Conservation (phyloP, 352 stramenopile genomes). For the Phytopythium oedochilum region DNA sequence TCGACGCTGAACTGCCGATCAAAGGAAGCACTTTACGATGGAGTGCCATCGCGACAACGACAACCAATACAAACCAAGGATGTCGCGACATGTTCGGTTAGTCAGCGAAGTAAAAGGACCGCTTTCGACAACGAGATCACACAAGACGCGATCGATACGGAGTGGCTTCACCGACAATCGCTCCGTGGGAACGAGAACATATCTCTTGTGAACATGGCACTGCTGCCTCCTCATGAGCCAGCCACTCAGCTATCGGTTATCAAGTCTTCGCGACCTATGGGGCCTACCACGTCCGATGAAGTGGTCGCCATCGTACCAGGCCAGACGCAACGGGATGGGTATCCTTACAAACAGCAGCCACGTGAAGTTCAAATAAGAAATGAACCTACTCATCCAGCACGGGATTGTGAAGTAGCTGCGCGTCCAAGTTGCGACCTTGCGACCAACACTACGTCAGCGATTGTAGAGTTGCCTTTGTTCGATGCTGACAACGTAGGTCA, state of each 20-base stretch:
- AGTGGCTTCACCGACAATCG: background rate
- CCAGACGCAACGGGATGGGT: background rate
- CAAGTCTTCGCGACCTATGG: background rate
- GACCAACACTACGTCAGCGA: background rate
- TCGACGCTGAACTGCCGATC: background rate
- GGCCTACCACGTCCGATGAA: background rate
- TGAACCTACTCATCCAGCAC: no score
- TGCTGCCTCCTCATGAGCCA: background rate
- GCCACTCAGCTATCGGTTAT: background rate
- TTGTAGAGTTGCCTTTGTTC: background rate
- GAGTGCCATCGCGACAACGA: background rate
- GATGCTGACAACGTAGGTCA: background rate
- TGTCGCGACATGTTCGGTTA: background rate
- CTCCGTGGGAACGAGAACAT: background rate
- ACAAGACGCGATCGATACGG: background rate
- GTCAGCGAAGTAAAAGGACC: background rate
- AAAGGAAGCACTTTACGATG: background rate
- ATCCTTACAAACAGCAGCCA: background rate
- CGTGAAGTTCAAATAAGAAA: no score
- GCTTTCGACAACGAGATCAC: background rate
- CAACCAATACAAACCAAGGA: background rate
- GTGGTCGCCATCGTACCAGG: background rate
- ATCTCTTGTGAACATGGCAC: background rate
- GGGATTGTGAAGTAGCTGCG: background rate
- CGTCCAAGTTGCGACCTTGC: background rate